Evolutionary conservation across 192 early-diverging fungal genomes (phyloP).

Genomic region (Dimargaris cristalligena): DNA sequence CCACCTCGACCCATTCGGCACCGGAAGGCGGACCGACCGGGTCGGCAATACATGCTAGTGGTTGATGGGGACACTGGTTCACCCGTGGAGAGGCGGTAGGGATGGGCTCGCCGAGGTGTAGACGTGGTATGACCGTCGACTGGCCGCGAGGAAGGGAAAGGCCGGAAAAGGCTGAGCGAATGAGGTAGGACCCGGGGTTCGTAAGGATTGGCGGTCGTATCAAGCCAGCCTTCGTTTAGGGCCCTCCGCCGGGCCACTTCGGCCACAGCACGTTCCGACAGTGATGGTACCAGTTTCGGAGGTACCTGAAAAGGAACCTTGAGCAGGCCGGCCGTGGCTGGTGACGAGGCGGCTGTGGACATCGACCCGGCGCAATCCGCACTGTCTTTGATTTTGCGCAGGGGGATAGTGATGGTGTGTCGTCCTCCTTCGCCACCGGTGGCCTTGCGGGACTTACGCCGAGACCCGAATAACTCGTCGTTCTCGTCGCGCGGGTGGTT

Average conservation of each 20-base stretch:
- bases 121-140: too few species aligned
- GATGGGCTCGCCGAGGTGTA: conserved; percentile 3
- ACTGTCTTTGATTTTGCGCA: conserved; percentile 6
- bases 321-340: neutral
- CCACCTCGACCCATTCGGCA: conserved; percentile 10
- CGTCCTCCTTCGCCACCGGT: neutral
- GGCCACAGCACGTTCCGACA: neutral
- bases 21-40: conserved; percentile 5
- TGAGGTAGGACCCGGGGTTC: neutral
- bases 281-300: conserved; percentile 5
- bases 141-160: too few species aligned
- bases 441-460: conserved; percentile 3
- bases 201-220: conserved; percentile 9
- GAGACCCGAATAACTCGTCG: conserved; percentile 7
- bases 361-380: neutral
- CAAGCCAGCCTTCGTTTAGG: conserved; percentile 9
- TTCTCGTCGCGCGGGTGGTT: conserved; percentile 1
- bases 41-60: conserved; percentile 2
- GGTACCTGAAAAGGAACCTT: conserved; percentile 4
- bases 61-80: neutral
- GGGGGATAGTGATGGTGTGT: conserved; percentile 7
- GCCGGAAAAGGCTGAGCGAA: neutral
- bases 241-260: conserved; percentile 2
- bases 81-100: neutral
- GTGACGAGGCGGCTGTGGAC: neutral